Evolutionary conservation across 2,329 filamentous ascomycete genomes (phyloP), one percentile per base, ranked within the genome.

Genomic region (Basipetospora sp.): DNA sequence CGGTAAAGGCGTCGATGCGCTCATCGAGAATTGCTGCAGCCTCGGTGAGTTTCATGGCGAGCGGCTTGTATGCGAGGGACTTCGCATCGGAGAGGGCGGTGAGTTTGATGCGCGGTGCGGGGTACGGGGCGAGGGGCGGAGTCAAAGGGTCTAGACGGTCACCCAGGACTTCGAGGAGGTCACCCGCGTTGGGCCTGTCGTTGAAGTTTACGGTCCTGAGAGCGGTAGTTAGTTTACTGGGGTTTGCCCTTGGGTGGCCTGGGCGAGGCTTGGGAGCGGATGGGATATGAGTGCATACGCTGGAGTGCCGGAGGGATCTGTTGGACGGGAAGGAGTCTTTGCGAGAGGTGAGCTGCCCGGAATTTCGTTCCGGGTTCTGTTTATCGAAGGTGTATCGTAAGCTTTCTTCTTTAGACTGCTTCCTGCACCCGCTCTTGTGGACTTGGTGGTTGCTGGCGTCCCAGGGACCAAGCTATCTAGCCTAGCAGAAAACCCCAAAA

Each of bases 11-110:
- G 49, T 96, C 86, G 62, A 98, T 94, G 48, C 86, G 72, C 57
- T 96, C 88, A 58, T 98, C 90, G 6, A 96, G 69, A 31, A 94
- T 83, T 55, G 94, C 87, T 4, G 88, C 93, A 0, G 85, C 77
- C 54, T 94, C 87, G 4, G 84, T 87, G 5, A 90, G 67, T 51
- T 94, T 93, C 86, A 96, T 94, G 2, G 84, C 80, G 67, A 96
- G 78, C 2, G 86, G 83, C 53, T 87, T 90, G 59, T 96, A 98
- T 1, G 67, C 75, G 47, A 94, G 79, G 54, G 94, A 94, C 54
- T 87, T 86, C 50, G 85, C 71, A 53, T 96, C 88, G 2, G 85
- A 88, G 42, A 83, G 82, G 3, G 85, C 82, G 5, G 79, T 87
- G 15, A 94, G 68, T 53, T 82, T 87, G 54, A 96, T 76, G 36